Base-by-base conservation (phyloP, 2,329 filamentous ascomycete species). In the Fusarium napiforme region DNA sequence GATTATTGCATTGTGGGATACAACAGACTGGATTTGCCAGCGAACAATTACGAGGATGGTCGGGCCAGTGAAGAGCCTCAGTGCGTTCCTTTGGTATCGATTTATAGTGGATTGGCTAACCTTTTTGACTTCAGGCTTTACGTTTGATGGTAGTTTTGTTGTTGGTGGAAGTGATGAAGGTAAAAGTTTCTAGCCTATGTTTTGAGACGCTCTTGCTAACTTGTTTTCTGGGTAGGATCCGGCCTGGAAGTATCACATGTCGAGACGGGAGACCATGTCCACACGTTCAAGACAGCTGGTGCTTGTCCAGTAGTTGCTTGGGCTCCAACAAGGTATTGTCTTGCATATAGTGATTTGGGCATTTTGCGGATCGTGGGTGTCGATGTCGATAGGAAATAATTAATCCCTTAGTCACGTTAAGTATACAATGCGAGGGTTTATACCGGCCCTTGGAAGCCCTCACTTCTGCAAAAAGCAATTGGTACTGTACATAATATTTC, bases 1-100 rank as follows among this genome's bases (percentile, higher is more conserved):
- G 3, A 88, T 94, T 57, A 92, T 95, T 73, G 87, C 91, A 9
- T 84, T 96, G 7, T 96, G 93, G 91, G 93, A 95, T 77, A 95
- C 93, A 7, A 87, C 87, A 45, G 91, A 93, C 74, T 95, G 93
- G 92, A 89, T 93, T 63, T 95, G 93, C 78, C 88, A 91, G 77
- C 88, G 91, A 68, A 94, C 92, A 2, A 85, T 95, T 46, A 90
- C 90, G 40, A 87, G 89, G 75, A 92, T 93, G 84, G 86, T 88
- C 15, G 92, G 92, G 4, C 90, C 92, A 7, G 90, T 95, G 34
- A 88, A 89, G 77, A 93, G 89, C 78, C 86, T 95, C 64, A 90
- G 88, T 90, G 81, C 69, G 87, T 83, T 34, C n/a, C n/a, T 37
- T 42, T 30, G 26, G 14, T 55, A n/a, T 30, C 37, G 4, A 34